Conservation (phyloP, 495 filamentous ascomycete species). For the Talaromyces proteolyticus region DNA sequence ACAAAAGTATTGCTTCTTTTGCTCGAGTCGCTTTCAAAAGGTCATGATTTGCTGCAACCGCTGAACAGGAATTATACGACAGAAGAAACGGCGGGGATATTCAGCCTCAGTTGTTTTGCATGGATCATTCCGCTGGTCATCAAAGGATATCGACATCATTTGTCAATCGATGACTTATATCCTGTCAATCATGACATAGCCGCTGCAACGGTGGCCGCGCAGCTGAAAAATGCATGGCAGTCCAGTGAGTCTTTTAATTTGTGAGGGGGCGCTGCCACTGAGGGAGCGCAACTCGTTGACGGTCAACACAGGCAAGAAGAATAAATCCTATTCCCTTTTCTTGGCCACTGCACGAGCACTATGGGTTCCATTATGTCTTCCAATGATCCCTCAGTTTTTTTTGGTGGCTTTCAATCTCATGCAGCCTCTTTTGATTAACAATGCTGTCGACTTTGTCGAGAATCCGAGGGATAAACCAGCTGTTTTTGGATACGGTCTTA, state of each 20-base stretch:
- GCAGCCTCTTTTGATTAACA: constrained; percentile 51
- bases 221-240: neutral
- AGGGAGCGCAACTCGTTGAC: too few relatives aligned
- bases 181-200: constrained; percentile 17
- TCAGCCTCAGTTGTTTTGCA: constrained; percentile 28
- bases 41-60: neutral
- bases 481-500: constrained; percentile 51
- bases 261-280: too few relatives aligned
- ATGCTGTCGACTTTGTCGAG: neutral
- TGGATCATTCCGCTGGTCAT: constrained; percentile 39
- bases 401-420: constrained; percentile 46
- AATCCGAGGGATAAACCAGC: neutral
- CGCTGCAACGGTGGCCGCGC: constrained; percentile 6
- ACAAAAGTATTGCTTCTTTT: constrained; percentile 1
- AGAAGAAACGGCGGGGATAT: constrained; percentile 40
- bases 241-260: constrained; percentile 7
- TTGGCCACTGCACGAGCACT: constrained; percentile 13
- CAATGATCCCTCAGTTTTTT: constrained; percentile 38
- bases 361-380: constrained; percentile 25
- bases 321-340: constrained; percentile 3
- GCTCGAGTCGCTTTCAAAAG: neutral
- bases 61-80: constrained; percentile 6
- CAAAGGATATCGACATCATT: constrained; percentile 23
- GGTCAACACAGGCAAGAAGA: constrained; percentile 5
- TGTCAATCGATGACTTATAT: constrained; percentile 25